Base-by-base conservation (phyloP, 2,329 filamentous ascomycete species). In the Juglanconis juglandina region DNA sequence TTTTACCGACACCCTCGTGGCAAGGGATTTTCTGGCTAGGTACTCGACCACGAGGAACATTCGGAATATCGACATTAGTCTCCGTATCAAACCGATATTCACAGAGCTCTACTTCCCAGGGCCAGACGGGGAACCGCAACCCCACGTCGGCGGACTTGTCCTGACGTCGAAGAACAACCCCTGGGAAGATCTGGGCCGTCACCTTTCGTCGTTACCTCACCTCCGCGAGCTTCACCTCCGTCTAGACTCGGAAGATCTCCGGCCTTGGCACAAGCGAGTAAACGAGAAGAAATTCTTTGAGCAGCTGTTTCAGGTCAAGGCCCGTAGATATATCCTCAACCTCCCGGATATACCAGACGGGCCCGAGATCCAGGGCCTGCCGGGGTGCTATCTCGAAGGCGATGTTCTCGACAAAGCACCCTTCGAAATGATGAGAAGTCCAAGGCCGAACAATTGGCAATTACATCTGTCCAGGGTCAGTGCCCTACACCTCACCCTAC, bases 231-330 rank as follows among this genome's bases (percentile, higher is more conserved):
- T 73, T 35, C 66, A 62, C 56, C 37, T 72, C 49, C 72, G 69
- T 64, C 61, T 71, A 46, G 68, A 72, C 62, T 65, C 67, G 37
- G 56, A 64, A 48, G 69, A 72, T 61, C 65, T 71, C 48, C 64
- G 68, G 8, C 66, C 66, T 1, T 73, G 71, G 71, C 64, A 68
- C 62, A 64, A 65, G 51, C 64, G 68, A 7, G 68, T 70, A 30
- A 66, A 61, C 62, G 71, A 73, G 67, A 66, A 61, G 34, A 58
- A 63, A 3, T 64, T 73, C 55, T 67, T 73, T 24, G 59, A 52
- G 2, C 50, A 51, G 13, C 64, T 73, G 33, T 51, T 63, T 14
- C 51, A 54, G 1, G 66, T 68, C 32, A 54, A 49, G 37, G 63
- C 65, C 4, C 50, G 53, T 39, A 53, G 54, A 1, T 71, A 68